Evolutionary conservation across 495 filamentous ascomycete genomes (phyloP).

Genomic region (Penicillium ucsense): DNA sequence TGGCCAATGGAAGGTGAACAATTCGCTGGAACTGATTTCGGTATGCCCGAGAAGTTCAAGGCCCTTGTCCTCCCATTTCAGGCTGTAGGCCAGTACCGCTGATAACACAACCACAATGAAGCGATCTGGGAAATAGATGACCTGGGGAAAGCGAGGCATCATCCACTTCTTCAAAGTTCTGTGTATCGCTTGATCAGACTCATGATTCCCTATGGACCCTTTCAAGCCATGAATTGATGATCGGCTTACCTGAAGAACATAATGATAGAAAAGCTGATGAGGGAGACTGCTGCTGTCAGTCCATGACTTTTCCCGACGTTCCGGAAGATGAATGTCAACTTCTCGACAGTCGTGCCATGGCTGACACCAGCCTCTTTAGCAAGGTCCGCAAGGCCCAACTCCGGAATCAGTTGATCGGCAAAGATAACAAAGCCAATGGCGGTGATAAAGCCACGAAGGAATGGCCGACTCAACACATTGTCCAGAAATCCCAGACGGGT

Average conservation of each 20-base stretch:
- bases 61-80: constrained; percentile 71
- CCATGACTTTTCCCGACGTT: constrained; percentile 56
- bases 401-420: constrained; percentile 87
- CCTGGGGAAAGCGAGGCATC: constrained; percentile 67
- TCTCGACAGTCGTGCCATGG: constrained; percentile 79
- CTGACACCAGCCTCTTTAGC: constrained; percentile 49
- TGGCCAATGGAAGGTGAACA: constrained; percentile 79
- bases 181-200: neutral
- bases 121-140: constrained; percentile 88
- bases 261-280: constrained; percentile 75
- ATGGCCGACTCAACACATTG: constrained; percentile 85
- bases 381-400: constrained; percentile 63
- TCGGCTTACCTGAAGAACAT: constrained; percentile 64
- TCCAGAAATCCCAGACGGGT: constrained; percentile 89
- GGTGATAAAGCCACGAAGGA: constrained; percentile 89
- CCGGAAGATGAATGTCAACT: constrained; percentile 66
- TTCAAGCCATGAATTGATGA: neutral
- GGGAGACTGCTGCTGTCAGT: constrained; percentile 65
- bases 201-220: too few relatives aligned
- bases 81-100: constrained; percentile 66
- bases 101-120: constrained; percentile 85
- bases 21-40: constrained; percentile 44
- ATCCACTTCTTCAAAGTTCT: constrained; percentile 75
- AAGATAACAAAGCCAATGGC: constrained; percentile 94
- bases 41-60: constrained; percentile 77